Conservation (phyloP, 345 rosid genomes). For the Pseudoturritis turrita region DNA sequence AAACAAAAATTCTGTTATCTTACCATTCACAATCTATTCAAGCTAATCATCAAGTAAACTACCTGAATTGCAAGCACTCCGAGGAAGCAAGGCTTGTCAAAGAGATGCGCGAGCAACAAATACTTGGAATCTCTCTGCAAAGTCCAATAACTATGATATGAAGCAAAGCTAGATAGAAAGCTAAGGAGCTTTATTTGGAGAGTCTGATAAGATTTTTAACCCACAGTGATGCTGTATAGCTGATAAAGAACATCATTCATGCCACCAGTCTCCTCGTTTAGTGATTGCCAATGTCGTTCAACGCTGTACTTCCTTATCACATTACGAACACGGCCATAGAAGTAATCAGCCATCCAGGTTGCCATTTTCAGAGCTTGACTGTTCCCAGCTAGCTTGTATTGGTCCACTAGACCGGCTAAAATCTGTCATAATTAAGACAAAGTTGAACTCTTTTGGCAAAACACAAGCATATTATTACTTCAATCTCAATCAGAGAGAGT, state of each 20-base stretch:
- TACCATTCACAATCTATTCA: background rate
- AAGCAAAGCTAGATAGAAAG: background rate
- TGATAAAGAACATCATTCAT: slow-evolving; percentile 93
- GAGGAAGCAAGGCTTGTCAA: slow-evolving; percentile 96
- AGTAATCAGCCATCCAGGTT: slow-evolving; percentile 83
- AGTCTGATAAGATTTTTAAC: background rate
- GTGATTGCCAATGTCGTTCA: slow-evolving; percentile 72
- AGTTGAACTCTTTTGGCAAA: background rate
- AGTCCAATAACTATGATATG: slow-evolving; percentile 4
- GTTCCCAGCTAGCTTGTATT: slow-evolving; percentile 62
- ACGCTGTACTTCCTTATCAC: slow-evolving; percentile 52
- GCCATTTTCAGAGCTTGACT: slow-evolving; percentile 65
- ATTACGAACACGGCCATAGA: slow-evolving; percentile 73
- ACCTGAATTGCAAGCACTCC: slow-evolving; percentile 70
- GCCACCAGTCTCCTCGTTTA: slow-evolving; percentile 95
- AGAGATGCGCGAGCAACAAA: slow-evolving; percentile 80
- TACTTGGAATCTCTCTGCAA: slow-evolving; percentile 81
- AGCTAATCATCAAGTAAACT: slow-evolving; percentile 12
- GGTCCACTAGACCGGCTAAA: slow-evolving; percentile 87
- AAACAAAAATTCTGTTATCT: background rate
- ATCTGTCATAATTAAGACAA: slow-evolving; percentile 45
- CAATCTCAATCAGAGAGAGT: background rate
- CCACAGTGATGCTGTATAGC: slow-evolving; percentile 61
- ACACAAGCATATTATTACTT: background rate
- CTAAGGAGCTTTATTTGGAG: background rate